Base-by-base conservation (phyloP, 2,329 filamentous ascomycete species). In the Orbilia oligospora region DNA sequence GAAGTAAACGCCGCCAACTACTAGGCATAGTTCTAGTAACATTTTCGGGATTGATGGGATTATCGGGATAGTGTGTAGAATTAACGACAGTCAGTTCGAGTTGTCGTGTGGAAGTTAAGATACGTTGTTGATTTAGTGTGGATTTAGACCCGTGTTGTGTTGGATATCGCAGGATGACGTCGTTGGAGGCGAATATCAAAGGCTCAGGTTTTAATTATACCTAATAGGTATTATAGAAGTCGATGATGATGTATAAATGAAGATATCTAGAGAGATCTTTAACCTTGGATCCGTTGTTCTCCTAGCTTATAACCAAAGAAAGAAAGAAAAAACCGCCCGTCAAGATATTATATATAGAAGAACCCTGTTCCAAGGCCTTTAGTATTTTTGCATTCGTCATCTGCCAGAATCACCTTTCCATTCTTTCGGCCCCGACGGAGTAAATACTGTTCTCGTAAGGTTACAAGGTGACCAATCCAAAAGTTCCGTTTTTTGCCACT, bases 361-460 rank as follows among this genome's bases (percentile, higher is more conserved):
- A 41, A 38, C 36, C 36, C 36, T 5, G 27, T 18, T 22, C 36
- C 27, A 12, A 18, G 20, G 16, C 44, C 41, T 33, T 16, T 36
- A 33, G 38, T 46, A 58, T 33, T 68, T 27, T 38, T 22, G 51
- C 48, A 63, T 70, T 77, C 73, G 73, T 77, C 73, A 77, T 77
- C 73, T 61, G 73, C 73, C 73, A 61, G 12, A 33, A 66, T 76
- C 72, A 76, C 24, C 44, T 76, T 61, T 58, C 67, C 22, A 18
- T 69, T 53, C n/a, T n/a, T n/a, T n/a, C 36, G 66, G 20, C 10
- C 33, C 55, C 55, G 44, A 16, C 38, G 65, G 48, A 38, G n/a
- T 16, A 20, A 30, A 38, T 22, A 9, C 3, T 16, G 1, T 67
- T 53, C 53, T 58, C 53, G 30, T 46, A 53, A 66, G 18, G 44